Base-by-base conservation (phyloP, 2,329 filamentous ascomycete species). In the Penicillium psychrosexuale region DNA sequence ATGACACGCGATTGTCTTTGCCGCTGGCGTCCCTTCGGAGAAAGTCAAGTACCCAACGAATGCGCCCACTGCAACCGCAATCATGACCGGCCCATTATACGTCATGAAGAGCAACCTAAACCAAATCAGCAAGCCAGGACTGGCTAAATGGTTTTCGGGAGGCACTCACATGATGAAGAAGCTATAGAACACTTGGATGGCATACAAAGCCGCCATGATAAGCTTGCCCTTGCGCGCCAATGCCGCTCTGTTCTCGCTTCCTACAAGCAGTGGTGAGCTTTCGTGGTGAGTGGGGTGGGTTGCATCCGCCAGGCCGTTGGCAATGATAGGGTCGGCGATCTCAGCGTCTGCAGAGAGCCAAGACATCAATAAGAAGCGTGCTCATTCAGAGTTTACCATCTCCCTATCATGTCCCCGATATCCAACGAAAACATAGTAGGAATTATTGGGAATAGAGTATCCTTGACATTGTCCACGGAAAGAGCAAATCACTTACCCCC, bases 71-170 rank as follows among this genome's bases (percentile, higher is more conserved):
- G 89, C 89, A 15, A 97, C 92, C 3, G 93, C 84, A 62, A 96
- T 75, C 94, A 99, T 99, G 64, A 99, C 86, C 87, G 90, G 96
- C 53, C 94, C 94, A 68, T 99, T 99, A 77, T 99, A 99, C n/a
- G 94, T 99, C 94, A 99, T 99, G 76, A 99, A 99, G 22, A 99
- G 77, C 58, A 99, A 81, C 94, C 93, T 97, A 56, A 6, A 55
- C 31, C 17, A 44, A 30, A n/a, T 53, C n/a, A 53, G 46, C 36
- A 38, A 46, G 17, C 11, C 22, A 47, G 33, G 22, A 31, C 30
- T 17, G 38, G 43, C 30, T 28, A 15, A 5, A 17, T 11, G 24
- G 3, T 8, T 45, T 36, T 5, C 7, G 2, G 30, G 19, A 51
- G 43, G 8, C 28, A 86, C 93, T 86, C 73, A 97, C 94, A 99